Evolutionary conservation across 148 eudicot genomes (phyloP), one percentile per base, ranked within the genome.

Genomic region (Rhododendron kiyosumense): DNA sequence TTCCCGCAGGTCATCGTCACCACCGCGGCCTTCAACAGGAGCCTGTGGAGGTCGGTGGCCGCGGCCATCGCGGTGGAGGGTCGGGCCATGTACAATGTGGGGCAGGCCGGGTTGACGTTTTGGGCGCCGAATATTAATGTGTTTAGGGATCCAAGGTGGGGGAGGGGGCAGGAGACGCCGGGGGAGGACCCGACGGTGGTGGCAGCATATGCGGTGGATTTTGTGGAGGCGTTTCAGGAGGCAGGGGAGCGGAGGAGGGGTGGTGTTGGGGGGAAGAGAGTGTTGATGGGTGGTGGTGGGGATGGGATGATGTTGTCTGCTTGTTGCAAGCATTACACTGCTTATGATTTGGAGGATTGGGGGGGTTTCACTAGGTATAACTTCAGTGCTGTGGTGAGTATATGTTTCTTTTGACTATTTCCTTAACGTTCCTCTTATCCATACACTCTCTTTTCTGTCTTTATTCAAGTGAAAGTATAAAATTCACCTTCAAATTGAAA

Each of bases 101-200:
- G 96, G 2, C 98, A 97, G 88, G 90, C 99, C 26, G 99, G 99
- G 79, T 85, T 97, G 92, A 95, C 99, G 2, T 97, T 89, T 81
- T 97, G 98, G 98, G 98, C 99, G 3, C 99, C 98, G 4, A 95
- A 93, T 89, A 85, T 97, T 63, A 97, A 97, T 45, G 86, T 97
- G 24, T 95, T 95, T 86, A 93, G 99, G 92, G 99, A 97, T 84
- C 99, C 99, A 10, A 93, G 99, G 83, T 97, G 99, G 99, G 99
- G 99, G 13, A 93, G 99, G 69, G 99, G 99, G 7, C 96, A 90
- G 85, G 99, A 97, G 92, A 94, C 99, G 28, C 99, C 98, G 2
- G 99, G 99, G 78, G 99, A 97, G 88, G 99, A 97, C 81, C 99
- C 99, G 6, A 38, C 91, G 88, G 90, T 95, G 22, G 92, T 85